Conservation (phyloP, 192 early-diverging fungal genomes). For the Coemansia sp. region DNA sequence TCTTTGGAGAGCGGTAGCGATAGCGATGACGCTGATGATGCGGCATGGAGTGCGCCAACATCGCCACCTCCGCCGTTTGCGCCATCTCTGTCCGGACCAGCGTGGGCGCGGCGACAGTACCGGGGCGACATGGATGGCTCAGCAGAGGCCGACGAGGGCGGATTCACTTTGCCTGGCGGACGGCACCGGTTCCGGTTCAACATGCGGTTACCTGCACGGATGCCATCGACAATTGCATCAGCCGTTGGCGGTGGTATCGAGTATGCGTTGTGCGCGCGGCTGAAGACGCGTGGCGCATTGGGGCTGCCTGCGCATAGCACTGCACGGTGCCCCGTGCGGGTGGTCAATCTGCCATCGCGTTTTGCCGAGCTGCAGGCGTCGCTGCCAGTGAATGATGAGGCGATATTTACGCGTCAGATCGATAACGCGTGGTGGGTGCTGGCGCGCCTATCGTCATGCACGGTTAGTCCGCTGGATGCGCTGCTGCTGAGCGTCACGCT, state of each 20-base stretch:
- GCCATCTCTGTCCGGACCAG: neutral
- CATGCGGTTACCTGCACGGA: constrained; percentile 27
- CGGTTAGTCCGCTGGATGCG: constrained; percentile 21
- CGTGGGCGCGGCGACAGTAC: neutral
- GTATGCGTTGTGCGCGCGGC: constrained; percentile 18
- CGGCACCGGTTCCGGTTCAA: constrained; percentile 35
- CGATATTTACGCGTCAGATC: constrained; percentile 35
- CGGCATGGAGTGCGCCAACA: constrained; percentile 8
- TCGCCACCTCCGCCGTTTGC: constrained; percentile 9
- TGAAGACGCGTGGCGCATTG: constrained; percentile 14
- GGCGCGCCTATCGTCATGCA: constrained; percentile 29
- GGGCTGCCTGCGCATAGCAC: neutral
- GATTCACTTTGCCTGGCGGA: constrained; percentile 22
- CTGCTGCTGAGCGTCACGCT: constrained; percentile 20
- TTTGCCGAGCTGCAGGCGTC: constrained; percentile 15
- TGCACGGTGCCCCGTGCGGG: constrained; percentile 20
- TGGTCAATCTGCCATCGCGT: constrained; percentile 35
- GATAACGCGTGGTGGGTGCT: constrained; percentile 39
- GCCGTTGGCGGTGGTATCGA: constrained; percentile 42
- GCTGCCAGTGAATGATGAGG: constrained; percentile 32
- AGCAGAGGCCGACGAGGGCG: neutral
- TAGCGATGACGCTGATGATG: neutral
- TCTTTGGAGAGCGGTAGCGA: constrained; percentile 14
- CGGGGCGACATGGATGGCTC: neutral
- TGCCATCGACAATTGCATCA: constrained; percentile 40